Percentiles rank a stretch among this genome's conserved stretches.
Evolutionary conservation across 1,284 basidiomycete genomes (phyloP).

Genomic region (Tremellales sp.): DNA sequence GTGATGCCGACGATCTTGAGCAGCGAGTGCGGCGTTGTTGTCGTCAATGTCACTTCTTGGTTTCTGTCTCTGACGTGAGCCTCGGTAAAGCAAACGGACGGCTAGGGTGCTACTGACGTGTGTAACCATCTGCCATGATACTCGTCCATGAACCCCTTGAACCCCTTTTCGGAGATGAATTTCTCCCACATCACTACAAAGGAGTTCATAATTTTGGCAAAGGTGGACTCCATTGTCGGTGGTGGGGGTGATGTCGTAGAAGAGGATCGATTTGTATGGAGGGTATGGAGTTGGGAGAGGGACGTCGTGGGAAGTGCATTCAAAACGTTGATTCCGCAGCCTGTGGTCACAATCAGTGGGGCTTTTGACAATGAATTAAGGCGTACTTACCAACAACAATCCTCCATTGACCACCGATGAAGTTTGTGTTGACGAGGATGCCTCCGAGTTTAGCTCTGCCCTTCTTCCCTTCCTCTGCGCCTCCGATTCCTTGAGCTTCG

Average conservation of each 20-base stretch:
- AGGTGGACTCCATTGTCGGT: constrained; percentile 68
- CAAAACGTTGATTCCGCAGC: constrained; percentile 84
- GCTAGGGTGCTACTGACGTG: constrained; percentile 58
- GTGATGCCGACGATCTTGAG: constrained; percentile 86
- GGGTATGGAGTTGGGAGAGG: constrained; percentile 61
- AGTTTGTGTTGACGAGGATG: constrained; percentile 85
- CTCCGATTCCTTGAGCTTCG: constrained; percentile 50
- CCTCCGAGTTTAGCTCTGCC: constrained; percentile 73
- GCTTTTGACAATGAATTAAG: background rate
- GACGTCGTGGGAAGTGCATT: constrained; percentile 82
- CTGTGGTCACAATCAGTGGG: constrained; percentile 49
- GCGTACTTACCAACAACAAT: constrained; percentile 68
- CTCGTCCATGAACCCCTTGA: constrained; percentile 69
- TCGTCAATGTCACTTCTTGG: constrained; percentile 77
- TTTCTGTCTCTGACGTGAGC: constrained; percentile 55
- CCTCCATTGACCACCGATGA: constrained; percentile 65
- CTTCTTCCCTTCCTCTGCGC: constrained; percentile 41
- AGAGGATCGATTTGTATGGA: constrained; percentile 26
- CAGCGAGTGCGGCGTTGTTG: constrained; percentile 62
- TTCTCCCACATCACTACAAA: constrained; percentile 75
- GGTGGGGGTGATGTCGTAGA: constrained; percentile 36
- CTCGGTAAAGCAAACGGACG: background rate
- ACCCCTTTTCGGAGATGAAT: constrained; percentile 65
- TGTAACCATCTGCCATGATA: constrained; percentile 85
- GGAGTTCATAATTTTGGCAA: constrained; percentile 69